These are phyloP conservation scores for Cryptococcus sp. DNA, from an alignment of 1,284 basidiomycete species.

Conservation along the genomic window DNA sequence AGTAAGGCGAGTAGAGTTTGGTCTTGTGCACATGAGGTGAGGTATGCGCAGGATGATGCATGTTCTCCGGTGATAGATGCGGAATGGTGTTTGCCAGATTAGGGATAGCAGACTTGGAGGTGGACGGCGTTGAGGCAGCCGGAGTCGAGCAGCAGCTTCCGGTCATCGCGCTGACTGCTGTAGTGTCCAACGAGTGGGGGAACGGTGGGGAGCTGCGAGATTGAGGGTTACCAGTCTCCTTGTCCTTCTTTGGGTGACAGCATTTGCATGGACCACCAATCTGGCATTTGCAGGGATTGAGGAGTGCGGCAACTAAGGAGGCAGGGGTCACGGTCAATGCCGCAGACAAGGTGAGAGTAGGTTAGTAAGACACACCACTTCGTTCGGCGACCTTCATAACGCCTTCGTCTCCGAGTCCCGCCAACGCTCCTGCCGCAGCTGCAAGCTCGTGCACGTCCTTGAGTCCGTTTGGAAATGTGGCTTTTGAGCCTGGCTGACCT, in stretches of 20 bases:
- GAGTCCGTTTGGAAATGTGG: constrained; percentile 53
- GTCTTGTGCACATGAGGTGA: constrained; percentile 51
- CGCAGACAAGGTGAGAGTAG: constrained; percentile 29
- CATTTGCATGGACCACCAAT: constrained; percentile 59
- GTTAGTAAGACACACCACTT: constrained; percentile 53
- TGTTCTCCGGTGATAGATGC: constrained; percentile 38
- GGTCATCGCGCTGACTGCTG: not conserved
- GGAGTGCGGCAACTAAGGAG: constrained; percentile 34
- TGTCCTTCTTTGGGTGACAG: constrained; percentile 55
- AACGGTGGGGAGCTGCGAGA: not conserved
- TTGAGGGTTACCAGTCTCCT: constrained; percentile 1
- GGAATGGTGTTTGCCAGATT: constrained; percentile 5
- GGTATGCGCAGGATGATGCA: constrained; percentile 48
- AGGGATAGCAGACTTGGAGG: constrained; percentile 10
- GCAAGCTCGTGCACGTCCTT: constrained; percentile 53
- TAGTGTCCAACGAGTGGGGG: not conserved
- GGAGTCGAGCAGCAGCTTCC: constrained; percentile 11
- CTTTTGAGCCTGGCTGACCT: constrained; percentile 42
- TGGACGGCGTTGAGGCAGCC: not conserved
- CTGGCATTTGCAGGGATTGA: constrained; percentile 56
- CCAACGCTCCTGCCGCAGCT: constrained; percentile 48
- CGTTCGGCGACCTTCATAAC: constrained; percentile 34
- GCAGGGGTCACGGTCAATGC: not conserved
- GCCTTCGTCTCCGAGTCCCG: constrained; percentile 33
- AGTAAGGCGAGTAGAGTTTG: constrained; percentile 53